Percentiles rank a stretch among this genome's conserved stretches.
phyloP scores from a whole-genome alignment of 768 basidiomycete species.

The Sarcomyxa edulis region DNA sequence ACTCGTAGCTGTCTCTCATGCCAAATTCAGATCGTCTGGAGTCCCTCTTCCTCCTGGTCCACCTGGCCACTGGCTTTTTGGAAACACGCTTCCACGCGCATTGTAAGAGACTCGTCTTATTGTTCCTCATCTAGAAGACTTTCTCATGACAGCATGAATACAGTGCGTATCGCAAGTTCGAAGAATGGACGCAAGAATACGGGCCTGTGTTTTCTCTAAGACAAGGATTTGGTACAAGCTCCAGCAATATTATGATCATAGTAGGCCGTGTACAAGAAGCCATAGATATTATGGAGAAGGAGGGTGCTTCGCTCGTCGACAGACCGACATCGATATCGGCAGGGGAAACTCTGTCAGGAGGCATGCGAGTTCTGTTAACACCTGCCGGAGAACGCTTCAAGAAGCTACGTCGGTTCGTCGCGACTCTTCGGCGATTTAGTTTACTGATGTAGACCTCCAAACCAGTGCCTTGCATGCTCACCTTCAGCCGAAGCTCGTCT shows the following conservation, averaged over 20 bases:
- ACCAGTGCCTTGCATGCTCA: conserved; percentile 53
- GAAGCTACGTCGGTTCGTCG: conserved; percentile 49
- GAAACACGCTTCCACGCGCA: conserved; percentile 31
- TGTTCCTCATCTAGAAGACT: background rate
- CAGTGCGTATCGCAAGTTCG: conserved; percentile 49
- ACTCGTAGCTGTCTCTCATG: conserved; percentile 23
- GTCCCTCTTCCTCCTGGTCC: conserved; percentile 39
- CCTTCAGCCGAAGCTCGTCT: conserved; percentile 47
- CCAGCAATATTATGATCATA: conserved; percentile 28
- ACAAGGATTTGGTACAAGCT: conserved; percentile 35
- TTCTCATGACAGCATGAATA: too few species aligned
- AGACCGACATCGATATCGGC: conserved; percentile 51
- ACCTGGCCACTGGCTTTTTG: conserved; percentile 33
- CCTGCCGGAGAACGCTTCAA: conserved; percentile 55
- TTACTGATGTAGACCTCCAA: background rate
- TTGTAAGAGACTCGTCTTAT: conserved; percentile 26
- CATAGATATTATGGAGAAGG: conserved; percentile 62
- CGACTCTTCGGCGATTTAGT: background rate
- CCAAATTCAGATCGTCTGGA: conserved; percentile 16
- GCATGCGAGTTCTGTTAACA: conserved; percentile 51
- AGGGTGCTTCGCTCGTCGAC: conserved; percentile 53
- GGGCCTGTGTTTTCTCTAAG: conserved; percentile 56
- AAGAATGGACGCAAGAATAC: conserved; percentile 55
- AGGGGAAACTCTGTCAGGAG: conserved; percentile 54
- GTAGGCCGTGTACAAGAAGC: conserved; percentile 47